phyloP scores from a whole-genome alignment of 495 filamentous ascomycete species.

The Neohortaea acidophila region DNA sequence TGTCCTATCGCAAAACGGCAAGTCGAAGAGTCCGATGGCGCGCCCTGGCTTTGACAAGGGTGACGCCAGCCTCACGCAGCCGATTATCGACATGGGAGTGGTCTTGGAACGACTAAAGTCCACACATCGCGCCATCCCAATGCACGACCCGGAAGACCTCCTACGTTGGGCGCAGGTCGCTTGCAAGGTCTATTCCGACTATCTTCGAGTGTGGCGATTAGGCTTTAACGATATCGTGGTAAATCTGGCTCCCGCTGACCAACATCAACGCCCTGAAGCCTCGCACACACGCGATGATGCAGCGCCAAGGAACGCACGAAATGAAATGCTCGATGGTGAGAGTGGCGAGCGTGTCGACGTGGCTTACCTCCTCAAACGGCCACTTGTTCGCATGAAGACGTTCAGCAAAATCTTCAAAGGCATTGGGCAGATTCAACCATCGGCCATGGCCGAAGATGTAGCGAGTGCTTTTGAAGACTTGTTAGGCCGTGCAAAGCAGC shows the following conservation, averaged over 20 bases:
- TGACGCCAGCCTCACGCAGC: conserved; percentile 56
- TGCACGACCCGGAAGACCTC: conserved; percentile 49
- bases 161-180: conserved; percentile 67
- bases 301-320: conserved; percentile 61
- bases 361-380: conserved; percentile 78
- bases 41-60: conserved; percentile 34
- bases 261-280: conserved; percentile 28
- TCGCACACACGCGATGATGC: conserved; percentile 45
- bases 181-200: conserved; percentile 67
- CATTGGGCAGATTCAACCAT: conserved; percentile 37
- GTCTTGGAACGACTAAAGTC: conserved; percentile 69
- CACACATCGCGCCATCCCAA: conserved; percentile 63
- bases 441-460: conserved; percentile 41
- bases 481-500: conserved; percentile 57
- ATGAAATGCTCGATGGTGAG: conserved; percentile 44
- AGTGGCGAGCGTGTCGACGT: conserved; percentile 89
- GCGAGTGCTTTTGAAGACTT: conserved; percentile 49
- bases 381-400: conserved; percentile 76
- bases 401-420: conserved; percentile 69
- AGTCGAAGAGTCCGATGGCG: conserved; percentile 55
- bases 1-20: conserved; percentile 59
- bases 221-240: conserved; percentile 94
- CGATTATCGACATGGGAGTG: conserved; percentile 90
- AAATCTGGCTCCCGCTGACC: conserved; percentile 60
- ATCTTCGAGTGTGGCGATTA: conserved; percentile 77